These are phyloP conservation scores for Xylariales sp. DNA, from an alignment of 2,329 filamentous ascomycete genomes.

Conservation along the genomic window DNA sequence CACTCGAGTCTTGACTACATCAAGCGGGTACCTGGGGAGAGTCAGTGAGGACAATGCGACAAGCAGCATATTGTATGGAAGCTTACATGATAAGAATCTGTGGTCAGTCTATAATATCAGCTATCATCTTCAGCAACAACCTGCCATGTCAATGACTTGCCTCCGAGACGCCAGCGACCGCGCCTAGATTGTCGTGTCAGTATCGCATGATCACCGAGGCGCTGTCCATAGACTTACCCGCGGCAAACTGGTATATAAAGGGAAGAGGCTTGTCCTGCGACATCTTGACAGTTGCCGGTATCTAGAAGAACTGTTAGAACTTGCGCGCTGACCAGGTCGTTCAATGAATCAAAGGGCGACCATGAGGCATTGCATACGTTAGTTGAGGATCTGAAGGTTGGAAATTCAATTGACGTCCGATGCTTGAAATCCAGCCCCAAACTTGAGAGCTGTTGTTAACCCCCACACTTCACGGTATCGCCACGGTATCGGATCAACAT, in stretches of 20 bases:
- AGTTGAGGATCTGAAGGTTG: no score
- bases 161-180: slow-evolving; percentile 96
- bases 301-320: slow-evolving; percentile 1
- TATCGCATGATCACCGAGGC: slow-evolving; percentile 21
- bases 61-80: slow-evolving; percentile 8
- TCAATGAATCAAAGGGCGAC: no score
- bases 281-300: slow-evolving; percentile 43
- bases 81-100: slow-evolving; percentile 85
- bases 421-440: no score
- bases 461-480: slow-evolving; percentile 1
- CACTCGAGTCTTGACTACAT: slow-evolving; percentile 98
- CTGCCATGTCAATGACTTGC: slow-evolving; percentile 47
- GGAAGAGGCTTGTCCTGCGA: slow-evolving; percentile 70
- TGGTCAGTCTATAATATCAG: no score
- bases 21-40: slow-evolving; percentile 81
- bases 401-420: no score
- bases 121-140: not conserved
- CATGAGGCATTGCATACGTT: no score
- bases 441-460: slow-evolving; percentile 5
- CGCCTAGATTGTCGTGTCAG: slow-evolving; percentile 48
- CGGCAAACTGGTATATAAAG: slow-evolving; percentile 92
- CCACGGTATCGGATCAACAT: slow-evolving; percentile 7
- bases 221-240: slow-evolving; percentile 54
- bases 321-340: not conserved
- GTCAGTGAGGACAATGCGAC: slow-evolving; percentile 15